phyloP scores from a whole-genome alignment of 2,329 filamentous ascomycete species.

The Thielaviopsis punctulata region DNA sequence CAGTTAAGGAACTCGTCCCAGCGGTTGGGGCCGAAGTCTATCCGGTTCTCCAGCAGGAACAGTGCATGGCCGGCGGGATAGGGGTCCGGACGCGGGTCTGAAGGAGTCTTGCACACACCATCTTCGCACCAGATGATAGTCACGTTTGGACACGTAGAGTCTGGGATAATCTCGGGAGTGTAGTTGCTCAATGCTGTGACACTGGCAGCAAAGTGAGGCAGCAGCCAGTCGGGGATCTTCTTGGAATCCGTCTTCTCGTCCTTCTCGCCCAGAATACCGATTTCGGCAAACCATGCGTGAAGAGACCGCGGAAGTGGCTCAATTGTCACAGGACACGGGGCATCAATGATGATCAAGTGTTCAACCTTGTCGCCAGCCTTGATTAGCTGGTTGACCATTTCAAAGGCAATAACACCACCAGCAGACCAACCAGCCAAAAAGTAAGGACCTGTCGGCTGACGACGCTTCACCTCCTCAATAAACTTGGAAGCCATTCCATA shows the following conservation, averaged over 20 bases:
- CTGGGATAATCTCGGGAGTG: slow-evolving; percentile 44
- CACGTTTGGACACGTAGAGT: slow-evolving; percentile 40
- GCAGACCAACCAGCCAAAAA: slow-evolving; percentile 59
- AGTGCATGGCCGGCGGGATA: slow-evolving; percentile 42
- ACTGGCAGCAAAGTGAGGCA: slow-evolving; percentile 54
- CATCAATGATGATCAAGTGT: slow-evolving; percentile 46
- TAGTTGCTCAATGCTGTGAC: slow-evolving; percentile 54
- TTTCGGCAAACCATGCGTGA: slow-evolving; percentile 55
- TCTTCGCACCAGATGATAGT: slow-evolving; percentile 57
- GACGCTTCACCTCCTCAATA: slow-evolving; percentile 47
- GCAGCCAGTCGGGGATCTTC: slow-evolving; percentile 51
- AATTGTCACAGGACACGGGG: slow-evolving; percentile 48
- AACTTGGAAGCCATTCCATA: slow-evolving; percentile 36
- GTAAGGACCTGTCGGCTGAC: slow-evolving; percentile 52
- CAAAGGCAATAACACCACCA: slow-evolving; percentile 55
- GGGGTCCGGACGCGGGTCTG: slow-evolving; percentile 46
- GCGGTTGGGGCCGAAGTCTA: slow-evolving; percentile 51
- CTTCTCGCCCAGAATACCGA: slow-evolving; percentile 50
- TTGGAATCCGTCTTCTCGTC: slow-evolving; percentile 25
- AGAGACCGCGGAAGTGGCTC: slow-evolving; percentile 46
- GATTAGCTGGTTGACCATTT: slow-evolving; percentile 43
- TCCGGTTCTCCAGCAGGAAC: slow-evolving; percentile 58
- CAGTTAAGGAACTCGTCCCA: slow-evolving; percentile 49
- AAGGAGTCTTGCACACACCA: slow-evolving; percentile 50
- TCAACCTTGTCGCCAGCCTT: slow-evolving; percentile 39